phyloP scores from a whole-genome alignment of 2,329 filamentous ascomycete genomes.

The Ophiosphaerella korrae region DNA sequence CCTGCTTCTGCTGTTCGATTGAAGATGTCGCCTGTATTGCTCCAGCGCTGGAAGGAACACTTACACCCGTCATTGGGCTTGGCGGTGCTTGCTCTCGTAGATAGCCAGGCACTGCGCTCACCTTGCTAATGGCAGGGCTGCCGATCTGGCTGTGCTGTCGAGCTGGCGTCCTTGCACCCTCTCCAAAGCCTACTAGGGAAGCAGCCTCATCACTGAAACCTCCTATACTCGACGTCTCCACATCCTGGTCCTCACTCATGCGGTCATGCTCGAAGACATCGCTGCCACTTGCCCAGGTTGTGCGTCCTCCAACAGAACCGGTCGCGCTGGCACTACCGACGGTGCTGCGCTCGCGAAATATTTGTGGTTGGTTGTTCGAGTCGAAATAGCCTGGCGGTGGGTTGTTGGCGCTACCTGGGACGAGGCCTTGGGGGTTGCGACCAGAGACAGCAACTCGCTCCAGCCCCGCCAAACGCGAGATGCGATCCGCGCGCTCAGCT shows the following conservation, averaged over 20 bases:
- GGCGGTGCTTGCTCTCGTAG: slow-evolving; percentile 37
- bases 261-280: slow-evolving; percentile 68
- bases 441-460: slow-evolving; percentile 83
- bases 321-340: slow-evolving; percentile 91
- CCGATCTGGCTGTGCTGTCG: slow-evolving; percentile 70
- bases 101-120: slow-evolving; percentile 41
- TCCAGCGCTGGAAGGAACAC: slow-evolving; percentile 30
- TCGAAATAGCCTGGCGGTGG: slow-evolving; percentile 75
- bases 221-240: slow-evolving; percentile 67
- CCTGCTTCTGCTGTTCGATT: slow-evolving; percentile 44
- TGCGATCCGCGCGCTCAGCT: slow-evolving; percentile 91
- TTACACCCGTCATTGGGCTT: slow-evolving; percentile 42
- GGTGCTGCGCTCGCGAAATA: slow-evolving; percentile 80
- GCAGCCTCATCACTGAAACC: slow-evolving; percentile 86
- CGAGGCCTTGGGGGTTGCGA: slow-evolving; percentile 52
- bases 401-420: slow-evolving; percentile 51
- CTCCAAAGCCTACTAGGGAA: slow-evolving; percentile 88
- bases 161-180: slow-evolving; percentile 71
- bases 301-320: slow-evolving; percentile 71
- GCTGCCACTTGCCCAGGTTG: slow-evolving; percentile 71
- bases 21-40: slow-evolving; percentile 38
- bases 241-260: slow-evolving; percentile 69
- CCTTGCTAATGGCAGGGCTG: slow-evolving; percentile 70
- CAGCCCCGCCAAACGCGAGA: slow-evolving; percentile 90
- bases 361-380: slow-evolving; percentile 66